Conservation (phyloP, 345 rosid species). For the Gynandropsis gynandra region DNA sequence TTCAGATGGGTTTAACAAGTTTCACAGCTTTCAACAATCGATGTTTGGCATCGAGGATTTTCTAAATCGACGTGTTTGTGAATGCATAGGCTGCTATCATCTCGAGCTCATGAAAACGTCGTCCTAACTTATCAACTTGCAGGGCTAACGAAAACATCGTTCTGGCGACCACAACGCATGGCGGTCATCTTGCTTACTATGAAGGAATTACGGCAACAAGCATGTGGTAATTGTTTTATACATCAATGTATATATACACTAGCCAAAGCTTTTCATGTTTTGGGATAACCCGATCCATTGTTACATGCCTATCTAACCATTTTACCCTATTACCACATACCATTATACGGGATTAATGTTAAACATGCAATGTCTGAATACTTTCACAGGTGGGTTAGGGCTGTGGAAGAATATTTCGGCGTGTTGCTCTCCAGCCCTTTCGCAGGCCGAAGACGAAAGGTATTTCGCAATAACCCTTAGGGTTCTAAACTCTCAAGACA, state of each 20-base stretch:
- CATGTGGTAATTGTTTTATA: slow-evolving; percentile 47
- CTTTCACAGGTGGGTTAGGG: slow-evolving; percentile 79
- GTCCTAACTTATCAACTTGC: slow-evolving; percentile 13
- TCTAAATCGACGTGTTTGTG: too few relatives aligned
- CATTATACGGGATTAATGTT: background rate
- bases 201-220: slow-evolving; percentile 68
- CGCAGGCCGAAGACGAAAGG: slow-evolving; percentile 25
- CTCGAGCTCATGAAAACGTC: background rate
- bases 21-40: too few relatives aligned
- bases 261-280: background rate
- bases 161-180: slow-evolving; percentile 59
- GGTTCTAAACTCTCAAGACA: background rate
- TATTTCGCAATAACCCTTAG: slow-evolving; percentile 1
- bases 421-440: slow-evolving; percentile 54
- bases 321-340: background rate
- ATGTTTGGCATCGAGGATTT: too few relatives aligned
- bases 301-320: background rate
- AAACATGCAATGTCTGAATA: background rate
- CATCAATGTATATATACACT: background rate
- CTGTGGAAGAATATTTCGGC: slow-evolving; percentile 54
- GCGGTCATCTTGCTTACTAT: slow-evolving; percentile 88
- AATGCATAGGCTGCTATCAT: background rate
- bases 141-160: slow-evolving; percentile 73
- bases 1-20: too few relatives aligned
- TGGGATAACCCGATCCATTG: background rate